Evolutionary conservation across 1,284 basidiomycete genomes (phyloP).

Genomic region (Austroboletus niveus): DNA sequence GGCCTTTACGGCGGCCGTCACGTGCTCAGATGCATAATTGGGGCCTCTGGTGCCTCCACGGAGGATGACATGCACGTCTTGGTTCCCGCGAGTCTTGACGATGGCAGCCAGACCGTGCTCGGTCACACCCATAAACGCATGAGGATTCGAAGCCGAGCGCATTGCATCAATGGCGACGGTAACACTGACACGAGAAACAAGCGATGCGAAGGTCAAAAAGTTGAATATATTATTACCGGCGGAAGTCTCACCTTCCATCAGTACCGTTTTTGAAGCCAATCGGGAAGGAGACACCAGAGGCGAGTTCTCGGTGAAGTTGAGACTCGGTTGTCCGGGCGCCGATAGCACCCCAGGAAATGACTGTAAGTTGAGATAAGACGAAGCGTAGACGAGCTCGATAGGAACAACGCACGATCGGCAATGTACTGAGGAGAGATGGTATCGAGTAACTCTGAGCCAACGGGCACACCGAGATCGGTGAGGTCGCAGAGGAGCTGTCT

Average conservation of each 20-base stretch:
- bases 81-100: slow-evolving; percentile 92
- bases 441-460: slow-evolving; percentile 94
- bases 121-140: slow-evolving; percentile 98
- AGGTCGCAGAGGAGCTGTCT: slow-evolving; percentile 89
- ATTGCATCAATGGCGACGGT: slow-evolving; percentile 93
- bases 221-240: background rate
- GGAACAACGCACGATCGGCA: slow-evolving; percentile 52
- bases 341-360: slow-evolving; percentile 97
- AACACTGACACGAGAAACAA: slow-evolving; percentile 38
- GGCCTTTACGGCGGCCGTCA: slow-evolving; percentile 65
- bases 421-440: slow-evolving; percentile 89
- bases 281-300: slow-evolving; percentile 86
- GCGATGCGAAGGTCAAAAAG: slow-evolving; percentile 11
- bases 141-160: slow-evolving; percentile 87
- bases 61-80: slow-evolving; percentile 91
- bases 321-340: slow-evolving; percentile 96
- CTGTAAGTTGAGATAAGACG: slow-evolving; percentile 27
- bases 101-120: slow-evolving; percentile 93
- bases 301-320: slow-evolving; percentile 91
- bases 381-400: background rate
- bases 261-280: slow-evolving; percentile 99
- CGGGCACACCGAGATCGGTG: slow-evolving; percentile 85
- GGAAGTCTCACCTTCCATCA: slow-evolving; percentile 73
- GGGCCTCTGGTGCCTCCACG: slow-evolving; percentile 88
- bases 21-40: slow-evolving; percentile 78